These are phyloP conservation scores for Aristolochia contorta DNA, from an alignment of 164 flowering plant genomes.

Conservation along the genomic window DNA sequence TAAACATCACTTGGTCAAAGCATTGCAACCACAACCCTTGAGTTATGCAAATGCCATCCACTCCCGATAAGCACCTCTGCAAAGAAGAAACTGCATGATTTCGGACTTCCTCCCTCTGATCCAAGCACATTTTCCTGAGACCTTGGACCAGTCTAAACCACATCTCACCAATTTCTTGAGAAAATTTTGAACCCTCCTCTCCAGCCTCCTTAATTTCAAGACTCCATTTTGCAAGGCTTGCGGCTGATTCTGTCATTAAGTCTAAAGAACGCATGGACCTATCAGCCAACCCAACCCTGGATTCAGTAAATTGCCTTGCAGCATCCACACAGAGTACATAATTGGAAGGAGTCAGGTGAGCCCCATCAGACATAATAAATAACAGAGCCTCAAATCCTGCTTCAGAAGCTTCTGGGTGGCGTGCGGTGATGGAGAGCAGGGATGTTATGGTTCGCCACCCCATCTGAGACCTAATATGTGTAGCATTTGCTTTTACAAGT, in stretches of 20 bases:
- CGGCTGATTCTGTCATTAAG: conserved; percentile 29
- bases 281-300: conserved; percentile 25
- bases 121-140: conserved; percentile 28
- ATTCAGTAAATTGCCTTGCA: conserved; percentile 33
- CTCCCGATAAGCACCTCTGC: conserved; percentile 23
- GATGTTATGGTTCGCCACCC: conserved; percentile 34
- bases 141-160: conserved; percentile 32
- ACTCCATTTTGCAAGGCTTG: conserved; percentile 23
- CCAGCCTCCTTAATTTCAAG: conserved; percentile 20
- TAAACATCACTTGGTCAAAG: conserved; percentile 28
- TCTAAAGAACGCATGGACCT: conserved; percentile 30
- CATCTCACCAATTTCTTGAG: conserved; percentile 32
- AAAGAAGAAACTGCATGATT: conserved; percentile 24
- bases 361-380: conserved; percentile 31
- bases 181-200: conserved; percentile 18
- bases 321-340: conserved; percentile 32
- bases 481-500: conserved; percentile 33
- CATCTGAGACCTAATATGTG: conserved; percentile 28
- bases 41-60: conserved; percentile 20
- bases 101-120: conserved; percentile 34
- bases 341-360: conserved; percentile 25
- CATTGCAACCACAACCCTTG: conserved; percentile 27
- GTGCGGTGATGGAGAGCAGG: conserved; percentile 34
- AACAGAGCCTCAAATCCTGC: conserved; percentile 30
- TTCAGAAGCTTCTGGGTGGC: conserved; percentile 39